Evolutionary conservation across 345 rosid species (phyloP).

Genomic region (Dipteronia sinensis): DNA sequence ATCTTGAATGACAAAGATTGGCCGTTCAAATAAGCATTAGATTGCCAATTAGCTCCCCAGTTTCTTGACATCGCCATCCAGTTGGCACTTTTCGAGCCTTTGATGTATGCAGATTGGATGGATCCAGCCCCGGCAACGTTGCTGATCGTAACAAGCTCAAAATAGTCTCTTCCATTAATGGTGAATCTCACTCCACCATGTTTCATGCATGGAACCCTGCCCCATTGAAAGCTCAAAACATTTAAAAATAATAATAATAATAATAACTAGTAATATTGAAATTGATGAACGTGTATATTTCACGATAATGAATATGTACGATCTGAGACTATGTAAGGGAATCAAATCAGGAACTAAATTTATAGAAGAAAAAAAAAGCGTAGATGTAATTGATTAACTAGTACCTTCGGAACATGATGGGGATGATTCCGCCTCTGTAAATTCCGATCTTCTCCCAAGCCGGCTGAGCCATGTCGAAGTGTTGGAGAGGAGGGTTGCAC

Average conservation of each 20-base stretch:
- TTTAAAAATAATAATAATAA: no score
- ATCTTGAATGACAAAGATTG: slow-evolving; percentile 79
- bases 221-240: slow-evolving; percentile 2
- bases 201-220: slow-evolving; percentile 86
- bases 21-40: slow-evolving; percentile 74
- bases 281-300: no score
- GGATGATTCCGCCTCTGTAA: slow-evolving; percentile 83
- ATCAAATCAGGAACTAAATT: no score
- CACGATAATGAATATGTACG: no score
- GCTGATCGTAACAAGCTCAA: slow-evolving; percentile 73
- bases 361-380: neutral
- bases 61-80: slow-evolving; percentile 91
- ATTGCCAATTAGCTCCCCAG: slow-evolving; percentile 98
- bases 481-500: slow-evolving; percentile 97
- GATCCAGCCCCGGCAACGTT: slow-evolving; percentile 87
- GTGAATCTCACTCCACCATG: slow-evolving; percentile 88
- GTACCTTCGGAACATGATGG: slow-evolving; percentile 80
- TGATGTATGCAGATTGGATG: slow-evolving; percentile 58
- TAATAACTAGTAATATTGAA: no score
- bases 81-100: slow-evolving; percentile 64
- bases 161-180: slow-evolving; percentile 78
- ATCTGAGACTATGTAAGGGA: no score
- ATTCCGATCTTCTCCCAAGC: slow-evolving; percentile 91
- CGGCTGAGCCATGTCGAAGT: slow-evolving; percentile 95
- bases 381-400: neutral